Evolutionary conservation across 805 yeast species (phyloP).

Genomic region (Hanseniaspora pseudoguilliermondii): DNA sequence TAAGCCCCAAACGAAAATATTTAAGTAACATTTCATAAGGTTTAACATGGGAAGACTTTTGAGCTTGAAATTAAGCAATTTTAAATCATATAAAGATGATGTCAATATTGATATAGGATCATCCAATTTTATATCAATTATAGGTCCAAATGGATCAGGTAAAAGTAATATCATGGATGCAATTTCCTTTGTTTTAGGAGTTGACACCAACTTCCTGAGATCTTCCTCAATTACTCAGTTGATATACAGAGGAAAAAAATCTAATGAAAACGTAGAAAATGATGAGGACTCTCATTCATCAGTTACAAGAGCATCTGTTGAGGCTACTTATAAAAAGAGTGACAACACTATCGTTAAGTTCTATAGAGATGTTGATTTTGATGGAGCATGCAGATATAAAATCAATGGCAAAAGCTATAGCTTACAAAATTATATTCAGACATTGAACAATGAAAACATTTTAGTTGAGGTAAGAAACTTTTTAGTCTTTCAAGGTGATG

Average conservation of each 20-base stretch:
- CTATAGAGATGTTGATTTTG: conserved; percentile 45
- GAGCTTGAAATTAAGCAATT: conserved; percentile 69
- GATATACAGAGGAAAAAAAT: conserved; percentile 58
- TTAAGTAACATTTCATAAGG: neutral
- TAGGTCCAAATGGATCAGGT: conserved; percentile 98
- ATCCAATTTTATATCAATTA: conserved; percentile 72
- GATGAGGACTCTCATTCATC: conserved; percentile 7
- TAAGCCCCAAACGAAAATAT: neutral
- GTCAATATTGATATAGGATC: conserved; percentile 72
- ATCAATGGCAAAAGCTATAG: conserved; percentile 50
- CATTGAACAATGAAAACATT: conserved; percentile 66
- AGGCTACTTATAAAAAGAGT: conserved; percentile 55
- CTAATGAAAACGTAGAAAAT: conserved; percentile 18
- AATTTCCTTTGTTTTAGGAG: conserved; percentile 84
- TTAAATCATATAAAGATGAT: conserved; percentile 79
- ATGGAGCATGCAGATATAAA: conserved; percentile 55
- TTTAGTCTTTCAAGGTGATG: conserved; percentile 92
- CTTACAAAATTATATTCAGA: conserved; percentile 49
- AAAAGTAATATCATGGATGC: conserved; percentile 97
- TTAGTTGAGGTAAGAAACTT: conserved; percentile 82
- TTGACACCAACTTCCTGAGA: conserved; percentile 60
- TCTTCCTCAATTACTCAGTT: conserved; percentile 63
- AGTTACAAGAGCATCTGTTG: conserved; percentile 54
- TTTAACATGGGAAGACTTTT: conserved; percentile 63
- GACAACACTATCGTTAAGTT: conserved; percentile 38